phyloP scores from a whole-genome alignment of 371 early-diverging fungal genomes.

The Saksenaea vasiformis region DNA sequence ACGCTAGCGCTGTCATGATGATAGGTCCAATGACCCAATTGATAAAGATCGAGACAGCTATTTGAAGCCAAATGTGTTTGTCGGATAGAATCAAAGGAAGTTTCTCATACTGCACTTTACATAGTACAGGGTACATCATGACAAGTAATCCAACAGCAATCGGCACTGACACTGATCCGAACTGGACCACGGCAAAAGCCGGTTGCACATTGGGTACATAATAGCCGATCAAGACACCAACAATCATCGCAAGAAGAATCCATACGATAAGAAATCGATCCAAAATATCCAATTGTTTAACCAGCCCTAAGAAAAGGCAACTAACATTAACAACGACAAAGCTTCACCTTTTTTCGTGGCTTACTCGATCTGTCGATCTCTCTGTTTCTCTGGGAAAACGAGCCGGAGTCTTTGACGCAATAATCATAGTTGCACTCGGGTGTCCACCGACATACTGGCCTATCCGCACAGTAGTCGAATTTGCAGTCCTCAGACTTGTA shows the following conservation, averaged over 20 bases:
- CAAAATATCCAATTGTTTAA: conserved; percentile 36
- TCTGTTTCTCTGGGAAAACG: neutral
- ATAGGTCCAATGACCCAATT: conserved; percentile 77
- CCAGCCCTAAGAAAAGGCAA: conserved; percentile 16
- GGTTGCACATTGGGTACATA: conserved; percentile 61
- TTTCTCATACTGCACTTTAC: conserved; percentile 65
- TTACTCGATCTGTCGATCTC: neutral
- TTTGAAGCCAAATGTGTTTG: conserved; percentile 43
- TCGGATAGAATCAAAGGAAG: conserved; percentile 43
- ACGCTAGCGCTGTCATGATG: conserved; percentile 72
- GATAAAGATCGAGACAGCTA: conserved; percentile 56
- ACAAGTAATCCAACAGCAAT: conserved; percentile 65
- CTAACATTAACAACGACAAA: neutral
- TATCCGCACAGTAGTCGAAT: neutral
- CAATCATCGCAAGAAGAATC: conserved; percentile 64
- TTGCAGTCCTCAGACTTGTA: too few relatives aligned
- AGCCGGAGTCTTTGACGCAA: conserved; percentile 12
- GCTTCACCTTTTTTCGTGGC: neutral
- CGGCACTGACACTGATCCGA: conserved; percentile 72
- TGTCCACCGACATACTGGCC: conserved; percentile 7
- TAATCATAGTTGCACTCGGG: conserved; percentile 19
- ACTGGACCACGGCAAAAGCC: conserved; percentile 52
- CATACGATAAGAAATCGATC: conserved; percentile 59
- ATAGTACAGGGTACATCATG: conserved; percentile 80
- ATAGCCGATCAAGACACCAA: conserved; percentile 71